Conservation (phyloP, 306 rosid species). For the Acmispon strigosus region DNA sequence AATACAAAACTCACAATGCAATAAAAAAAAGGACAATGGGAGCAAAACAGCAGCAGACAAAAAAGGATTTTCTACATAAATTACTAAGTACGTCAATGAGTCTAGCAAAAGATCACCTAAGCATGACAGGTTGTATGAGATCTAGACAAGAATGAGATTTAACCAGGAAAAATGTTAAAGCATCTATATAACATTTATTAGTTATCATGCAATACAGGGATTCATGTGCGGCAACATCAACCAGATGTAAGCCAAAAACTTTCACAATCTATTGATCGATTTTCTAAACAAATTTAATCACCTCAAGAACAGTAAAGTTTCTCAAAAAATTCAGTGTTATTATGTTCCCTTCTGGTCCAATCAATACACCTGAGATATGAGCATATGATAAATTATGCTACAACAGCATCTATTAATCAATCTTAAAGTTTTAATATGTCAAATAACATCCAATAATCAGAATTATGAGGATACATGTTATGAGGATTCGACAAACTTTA, state of each 20-base stretch:
- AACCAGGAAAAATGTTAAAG: background rate
- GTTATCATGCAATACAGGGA: background rate
- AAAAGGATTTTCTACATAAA: background rate
- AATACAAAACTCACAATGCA: background rate
- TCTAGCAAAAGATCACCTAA: background rate
- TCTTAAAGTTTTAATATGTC: background rate
- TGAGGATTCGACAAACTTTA: too few relatives aligned
- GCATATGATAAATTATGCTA: background rate
- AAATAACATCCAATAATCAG: background rate
- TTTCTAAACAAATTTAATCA: background rate
- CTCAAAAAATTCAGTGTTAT: background rate
- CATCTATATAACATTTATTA: background rate
- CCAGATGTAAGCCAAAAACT: background rate
- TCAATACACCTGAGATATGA: background rate
- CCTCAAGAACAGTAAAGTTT: background rate
- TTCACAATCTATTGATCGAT: background rate
- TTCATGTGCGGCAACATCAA: background rate
- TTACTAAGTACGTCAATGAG: background rate
- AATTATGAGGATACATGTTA: background rate
- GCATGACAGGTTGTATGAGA: background rate
- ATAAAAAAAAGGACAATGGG: background rate
- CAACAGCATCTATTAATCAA: background rate
- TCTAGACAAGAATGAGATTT: background rate
- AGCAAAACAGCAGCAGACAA: background rate
- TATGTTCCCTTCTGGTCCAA: background rate